These are phyloP conservation scores for Trichoderma sp. DNA, from an alignment of 2,329 filamentous ascomycete genomes.

Conservation along the genomic window DNA sequence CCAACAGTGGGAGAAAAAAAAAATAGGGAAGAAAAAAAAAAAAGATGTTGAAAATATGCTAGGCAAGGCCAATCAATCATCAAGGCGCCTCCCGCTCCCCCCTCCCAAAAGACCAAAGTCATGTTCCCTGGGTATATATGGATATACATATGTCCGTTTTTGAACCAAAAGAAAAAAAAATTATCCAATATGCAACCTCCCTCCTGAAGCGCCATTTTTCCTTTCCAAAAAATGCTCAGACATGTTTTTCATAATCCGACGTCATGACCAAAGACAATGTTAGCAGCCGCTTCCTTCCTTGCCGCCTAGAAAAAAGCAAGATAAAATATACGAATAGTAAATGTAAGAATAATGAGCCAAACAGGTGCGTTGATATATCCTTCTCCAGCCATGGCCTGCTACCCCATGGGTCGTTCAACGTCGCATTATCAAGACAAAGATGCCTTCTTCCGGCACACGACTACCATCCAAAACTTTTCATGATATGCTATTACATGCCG, in stretches of 20 bases:
- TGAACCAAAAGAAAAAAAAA: conserved; percentile 3
- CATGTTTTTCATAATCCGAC: neutral
- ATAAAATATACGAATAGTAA: neutral
- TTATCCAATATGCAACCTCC: conserved; percentile 1
- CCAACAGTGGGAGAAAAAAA: neutral
- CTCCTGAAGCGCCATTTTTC: conserved; percentile 8
- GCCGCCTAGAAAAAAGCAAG: neutral
- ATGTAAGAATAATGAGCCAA: neutral
- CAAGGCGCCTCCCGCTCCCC: neutral
- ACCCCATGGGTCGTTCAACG: neutral
- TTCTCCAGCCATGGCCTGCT: neutral
- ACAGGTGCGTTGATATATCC: neutral
- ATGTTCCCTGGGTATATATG: conserved; percentile 15
- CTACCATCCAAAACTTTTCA: neutral
- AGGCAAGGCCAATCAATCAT: neutral
- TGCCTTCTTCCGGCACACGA: neutral
- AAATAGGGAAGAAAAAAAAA: neutral
- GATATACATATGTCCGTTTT: conserved; percentile 12
- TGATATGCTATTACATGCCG: neutral
- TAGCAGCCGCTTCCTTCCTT: neutral
- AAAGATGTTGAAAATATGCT: neutral
- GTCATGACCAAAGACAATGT: neutral
- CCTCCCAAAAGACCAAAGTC: neutral
- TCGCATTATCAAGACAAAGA: neutral
- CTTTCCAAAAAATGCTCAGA: neutral